Evolutionary conservation across 768 basidiomycete genomes (phyloP), one percentile per base, ranked within the genome.

Genomic region (Mycena amicta): DNA sequence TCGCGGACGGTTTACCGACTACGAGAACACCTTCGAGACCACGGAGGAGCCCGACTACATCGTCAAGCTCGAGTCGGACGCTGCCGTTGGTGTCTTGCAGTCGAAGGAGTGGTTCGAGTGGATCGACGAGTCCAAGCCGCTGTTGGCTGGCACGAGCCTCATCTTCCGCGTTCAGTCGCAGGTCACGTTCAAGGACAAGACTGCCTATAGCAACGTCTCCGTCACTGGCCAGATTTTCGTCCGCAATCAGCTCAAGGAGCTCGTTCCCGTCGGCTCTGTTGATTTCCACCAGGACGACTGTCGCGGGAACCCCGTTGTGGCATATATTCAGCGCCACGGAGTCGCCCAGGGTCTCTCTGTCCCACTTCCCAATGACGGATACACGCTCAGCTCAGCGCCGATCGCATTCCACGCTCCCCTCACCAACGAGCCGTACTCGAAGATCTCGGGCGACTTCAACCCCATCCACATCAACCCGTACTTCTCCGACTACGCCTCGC

Each of bases 381-480:
- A 99, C 72, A 84, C 88, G 0, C 79, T 99, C 70, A 70, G 78
- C n/a, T 75, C 83, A 3, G 77, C 80, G 25, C 77, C 82, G 18
- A 87, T 88, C 11, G 72, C 80, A 5, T 96, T 94, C 80, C 86
- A 78, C 46, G 83, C 96, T 3, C 96, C 96, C 25, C 77, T 91
- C 45, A 93, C 92, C 47, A 99, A 99, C 69, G 92, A 96, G 74
- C 90, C 94, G 2, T 99, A 98, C 76, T 98, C 95, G 3, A 86
- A 88, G 72, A 84, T 95, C 49, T 99, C 97, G 0, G 95, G 96
- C 45, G 96, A 99, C 74, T 98, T 93, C 81, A 98, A 99, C 73
- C 97, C 97, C 27, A 99, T 99, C 66, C 97, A 99, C 72, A 80
- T 97, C 72, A 98, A 99, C 74, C 96, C 97, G 0, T 98, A 98